A percentile compares a stretch with the other conserved stretches of the same genome.
phyloP scores from a whole-genome alignment of 2,329 filamentous ascomycete genomes.

The Juglanconis oblonga region DNA sequence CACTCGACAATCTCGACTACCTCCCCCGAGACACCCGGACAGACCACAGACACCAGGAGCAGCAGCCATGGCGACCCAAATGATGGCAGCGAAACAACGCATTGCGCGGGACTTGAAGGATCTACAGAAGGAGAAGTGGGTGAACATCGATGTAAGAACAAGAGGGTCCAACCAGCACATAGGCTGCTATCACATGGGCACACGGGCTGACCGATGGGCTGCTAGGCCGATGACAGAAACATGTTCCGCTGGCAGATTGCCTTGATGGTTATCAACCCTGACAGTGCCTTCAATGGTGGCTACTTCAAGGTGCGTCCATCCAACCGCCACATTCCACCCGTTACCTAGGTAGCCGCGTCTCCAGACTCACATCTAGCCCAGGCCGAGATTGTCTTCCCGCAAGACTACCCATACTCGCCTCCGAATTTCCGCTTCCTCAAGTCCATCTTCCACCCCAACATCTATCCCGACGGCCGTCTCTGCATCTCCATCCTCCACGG shows the following conservation, averaged over 20 bases:
- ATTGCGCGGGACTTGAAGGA: conserved; percentile 85
- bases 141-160: conserved; percentile 72
- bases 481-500: conserved; percentile 96
- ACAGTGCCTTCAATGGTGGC: conserved; percentile 87
- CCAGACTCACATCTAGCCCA: conserved; percentile 28
- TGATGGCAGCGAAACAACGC: conserved; percentile 62
- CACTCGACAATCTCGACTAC: background rate
- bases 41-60: background rate
- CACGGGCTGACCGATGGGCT: conserved; percentile 11
- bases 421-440: conserved; percentile 82
- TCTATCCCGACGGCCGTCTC: conserved; percentile 84
- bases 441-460: conserved; percentile 86
- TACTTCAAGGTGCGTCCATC: conserved; percentile 69
- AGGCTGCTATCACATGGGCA: background rate
- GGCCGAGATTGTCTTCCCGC: conserved; percentile 82
- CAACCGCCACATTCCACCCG: background rate
- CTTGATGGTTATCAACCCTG: conserved; percentile 88
- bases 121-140: conserved; percentile 88
- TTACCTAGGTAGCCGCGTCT: background rate
- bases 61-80: conserved; percentile 36
- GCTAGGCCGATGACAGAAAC: conserved; percentile 72
- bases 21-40: background rate
- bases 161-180: background rate
- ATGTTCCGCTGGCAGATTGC: conserved; percentile 85
- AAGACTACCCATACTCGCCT: conserved; percentile 85